Conservation (phyloP, 768 basidiomycete species). For the Cystofilobasidium macerans region DNA sequence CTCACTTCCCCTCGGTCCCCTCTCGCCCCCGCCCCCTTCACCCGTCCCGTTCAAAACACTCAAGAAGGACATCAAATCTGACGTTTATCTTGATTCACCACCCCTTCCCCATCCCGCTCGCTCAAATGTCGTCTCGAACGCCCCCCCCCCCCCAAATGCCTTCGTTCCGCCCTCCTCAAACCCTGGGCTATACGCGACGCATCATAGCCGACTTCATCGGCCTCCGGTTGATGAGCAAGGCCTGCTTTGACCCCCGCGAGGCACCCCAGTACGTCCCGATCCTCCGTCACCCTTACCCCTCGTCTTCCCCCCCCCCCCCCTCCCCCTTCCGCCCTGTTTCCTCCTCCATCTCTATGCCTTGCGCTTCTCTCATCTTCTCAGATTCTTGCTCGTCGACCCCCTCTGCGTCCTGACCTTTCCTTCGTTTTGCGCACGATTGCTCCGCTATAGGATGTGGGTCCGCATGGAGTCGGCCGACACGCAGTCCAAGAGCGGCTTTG, state of each 20-base stretch:
- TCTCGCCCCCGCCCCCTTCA: too few species aligned
- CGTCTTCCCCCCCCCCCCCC: neutral
- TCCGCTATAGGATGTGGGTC: conserved; percentile 53
- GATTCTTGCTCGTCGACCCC: too few species aligned
- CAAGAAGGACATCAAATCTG: too few species aligned
- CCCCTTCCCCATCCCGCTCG: too few species aligned
- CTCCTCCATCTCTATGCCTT: too few species aligned
- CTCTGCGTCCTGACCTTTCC: too few species aligned
- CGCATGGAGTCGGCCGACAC: conserved; percentile 54
- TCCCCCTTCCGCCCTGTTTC: neutral
- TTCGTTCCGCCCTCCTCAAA: conserved; percentile 4
- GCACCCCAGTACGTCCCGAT: conserved; percentile 57
- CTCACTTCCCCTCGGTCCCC: too few species aligned
- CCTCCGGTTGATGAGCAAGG: conserved; percentile 60
- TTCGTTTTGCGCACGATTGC: neutral
- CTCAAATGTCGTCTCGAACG: too few species aligned
- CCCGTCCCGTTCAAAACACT: too few species aligned
- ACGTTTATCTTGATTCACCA: too few species aligned
- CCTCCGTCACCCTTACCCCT: neutral
- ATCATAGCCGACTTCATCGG: conserved; percentile 72
- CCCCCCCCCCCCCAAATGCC: too few species aligned
- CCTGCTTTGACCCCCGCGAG: conserved; percentile 74
- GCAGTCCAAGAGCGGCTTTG: conserved; percentile 29
- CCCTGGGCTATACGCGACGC: neutral
- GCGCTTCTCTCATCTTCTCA: too few species aligned